Evolutionary conservation across 495 filamentous ascomycete genomes (phyloP).

Genomic region (Podospora comata): DNA sequence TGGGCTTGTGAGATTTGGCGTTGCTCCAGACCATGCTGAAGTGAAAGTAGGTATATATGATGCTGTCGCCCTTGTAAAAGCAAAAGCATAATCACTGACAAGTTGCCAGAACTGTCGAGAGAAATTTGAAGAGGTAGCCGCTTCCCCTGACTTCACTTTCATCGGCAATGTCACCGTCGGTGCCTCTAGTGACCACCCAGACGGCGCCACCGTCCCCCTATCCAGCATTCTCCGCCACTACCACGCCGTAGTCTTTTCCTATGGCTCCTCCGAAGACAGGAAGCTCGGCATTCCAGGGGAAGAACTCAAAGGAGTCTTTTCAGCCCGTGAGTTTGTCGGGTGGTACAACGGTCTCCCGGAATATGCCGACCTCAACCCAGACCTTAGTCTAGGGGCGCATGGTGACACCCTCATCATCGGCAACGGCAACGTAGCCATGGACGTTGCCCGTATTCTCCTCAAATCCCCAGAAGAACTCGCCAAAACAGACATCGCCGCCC

Average conservation of each 20-base stretch:
- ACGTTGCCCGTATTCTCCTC: conserved; percentile 86
- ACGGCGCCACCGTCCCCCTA: conserved; percentile 61
- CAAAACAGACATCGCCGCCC: conserved; percentile 82
- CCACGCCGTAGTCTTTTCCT: conserved; percentile 88
- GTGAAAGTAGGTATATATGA: conserved; percentile 80
- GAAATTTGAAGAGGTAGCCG: conserved; percentile 84
- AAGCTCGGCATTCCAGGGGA: conserved; percentile 81
- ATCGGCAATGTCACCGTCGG: conserved; percentile 87
- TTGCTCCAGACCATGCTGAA: conserved; percentile 95
- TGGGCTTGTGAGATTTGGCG: conserved; percentile 86
- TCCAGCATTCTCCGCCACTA: conserved; percentile 72
- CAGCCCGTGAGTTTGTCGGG: conserved; percentile 89
- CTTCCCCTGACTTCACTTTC: conserved; percentile 79
- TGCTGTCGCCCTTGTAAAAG: not conserved
- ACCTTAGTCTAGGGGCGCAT: conserved; percentile 58
- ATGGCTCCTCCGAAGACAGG: conserved; percentile 82
- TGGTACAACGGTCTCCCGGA: conserved; percentile 98
- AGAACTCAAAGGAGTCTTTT: conserved; percentile 68
- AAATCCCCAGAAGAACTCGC: conserved; percentile 65
- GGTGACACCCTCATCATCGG: conserved; percentile 88
- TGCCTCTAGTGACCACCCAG: conserved; percentile 40
- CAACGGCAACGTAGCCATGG: conserved; percentile 92
- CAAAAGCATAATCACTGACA: not conserved
- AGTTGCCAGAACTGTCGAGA: conserved; percentile 79
- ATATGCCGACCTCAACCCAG: conserved; percentile 69